A percentile compares a stretch with the other conserved stretches of the same genome.
phyloP scores from a whole-genome alignment of 768 basidiomycete genomes.

The Trichaptum fuscoviolaceum region DNA sequence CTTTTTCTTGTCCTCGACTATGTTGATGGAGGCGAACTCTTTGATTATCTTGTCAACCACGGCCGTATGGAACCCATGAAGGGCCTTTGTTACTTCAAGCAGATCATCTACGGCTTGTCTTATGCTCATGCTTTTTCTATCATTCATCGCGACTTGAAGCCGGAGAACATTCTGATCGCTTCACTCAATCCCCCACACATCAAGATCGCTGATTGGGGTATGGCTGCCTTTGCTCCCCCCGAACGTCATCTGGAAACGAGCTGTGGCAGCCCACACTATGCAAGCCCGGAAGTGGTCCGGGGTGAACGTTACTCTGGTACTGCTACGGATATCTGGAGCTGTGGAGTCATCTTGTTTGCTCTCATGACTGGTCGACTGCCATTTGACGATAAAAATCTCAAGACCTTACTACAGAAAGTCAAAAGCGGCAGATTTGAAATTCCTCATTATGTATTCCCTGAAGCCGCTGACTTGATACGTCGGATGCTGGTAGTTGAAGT shows the following conservation, averaged over 20 bases:
- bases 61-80: constrained; percentile 76
- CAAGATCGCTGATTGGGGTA: constrained; percentile 98
- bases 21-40: constrained; percentile 93
- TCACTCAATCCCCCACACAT: constrained; percentile 74
- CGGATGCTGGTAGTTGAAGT: constrained; percentile 90
- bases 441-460: constrained; percentile 73
- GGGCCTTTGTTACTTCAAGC: constrained; percentile 90
- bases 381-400: constrained; percentile 88
- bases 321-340: constrained; percentile 94
- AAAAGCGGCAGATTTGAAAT: constrained; percentile 82
- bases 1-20: constrained; percentile 94
- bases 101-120: constrained; percentile 91
- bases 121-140: constrained; percentile 98
- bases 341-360: constrained; percentile 89
- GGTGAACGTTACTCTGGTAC: constrained; percentile 85
- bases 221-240: constrained; percentile 93
- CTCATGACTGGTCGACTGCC: constrained; percentile 87
- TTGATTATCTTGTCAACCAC: constrained; percentile 90
- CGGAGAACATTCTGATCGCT: constrained; percentile 93
- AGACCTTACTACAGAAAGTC: constrained; percentile 76
- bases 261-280: constrained; percentile 96
- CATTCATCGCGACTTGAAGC: constrained; percentile 96
- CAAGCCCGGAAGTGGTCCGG: constrained; percentile 93
- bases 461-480: constrained; percentile 76
- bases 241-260: constrained; percentile 85